Evolutionary conservation across 2,329 filamentous ascomycete species (phyloP).

Genomic region (Escovopsis sp.): DNA sequence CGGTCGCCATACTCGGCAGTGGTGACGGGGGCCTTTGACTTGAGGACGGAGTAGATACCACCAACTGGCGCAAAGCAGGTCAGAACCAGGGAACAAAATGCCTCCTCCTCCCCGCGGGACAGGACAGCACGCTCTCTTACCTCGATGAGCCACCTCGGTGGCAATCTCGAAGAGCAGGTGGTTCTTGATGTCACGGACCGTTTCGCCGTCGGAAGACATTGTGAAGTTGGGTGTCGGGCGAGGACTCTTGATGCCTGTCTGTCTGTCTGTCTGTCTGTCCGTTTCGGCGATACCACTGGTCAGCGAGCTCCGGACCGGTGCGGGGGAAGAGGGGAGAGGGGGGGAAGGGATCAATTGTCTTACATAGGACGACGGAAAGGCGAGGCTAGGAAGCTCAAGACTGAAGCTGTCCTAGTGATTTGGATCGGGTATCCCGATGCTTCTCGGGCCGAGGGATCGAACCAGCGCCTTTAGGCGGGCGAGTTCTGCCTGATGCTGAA

Average conservation of each 20-base stretch:
- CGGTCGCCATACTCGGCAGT: conserved; percentile 97
- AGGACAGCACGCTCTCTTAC: conserved; percentile 32
- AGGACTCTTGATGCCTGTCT: not conserved
- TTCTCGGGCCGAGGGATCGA: no score
- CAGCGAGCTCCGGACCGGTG: not conserved
- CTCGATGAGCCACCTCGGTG: conserved; percentile 93
- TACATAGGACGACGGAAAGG: no score
- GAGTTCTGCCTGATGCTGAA: no score
- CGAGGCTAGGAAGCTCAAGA: no score
- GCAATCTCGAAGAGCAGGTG: conserved; percentile 94
- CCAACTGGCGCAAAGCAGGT: conserved; percentile 47
- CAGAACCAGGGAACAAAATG: not conserved
- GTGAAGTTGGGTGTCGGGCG: conserved; percentile 6
- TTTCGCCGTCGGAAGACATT: conserved; percentile 33
- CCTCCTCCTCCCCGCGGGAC: conserved; percentile 1
- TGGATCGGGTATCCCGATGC: not conserved
- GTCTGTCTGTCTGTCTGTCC: not conserved
- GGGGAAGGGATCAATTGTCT: no score
- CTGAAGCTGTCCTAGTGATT: no score
- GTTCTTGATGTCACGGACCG: conserved; percentile 67
- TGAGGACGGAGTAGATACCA: conserved; percentile 97
- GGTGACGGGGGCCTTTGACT: conserved; percentile 95
- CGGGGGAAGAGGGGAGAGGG: no score
- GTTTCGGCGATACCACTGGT: no score
- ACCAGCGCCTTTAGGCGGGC: no score